Base-by-base conservation (phyloP, 805 yeast genomes). In the Yamadazyma sp. region DNA sequence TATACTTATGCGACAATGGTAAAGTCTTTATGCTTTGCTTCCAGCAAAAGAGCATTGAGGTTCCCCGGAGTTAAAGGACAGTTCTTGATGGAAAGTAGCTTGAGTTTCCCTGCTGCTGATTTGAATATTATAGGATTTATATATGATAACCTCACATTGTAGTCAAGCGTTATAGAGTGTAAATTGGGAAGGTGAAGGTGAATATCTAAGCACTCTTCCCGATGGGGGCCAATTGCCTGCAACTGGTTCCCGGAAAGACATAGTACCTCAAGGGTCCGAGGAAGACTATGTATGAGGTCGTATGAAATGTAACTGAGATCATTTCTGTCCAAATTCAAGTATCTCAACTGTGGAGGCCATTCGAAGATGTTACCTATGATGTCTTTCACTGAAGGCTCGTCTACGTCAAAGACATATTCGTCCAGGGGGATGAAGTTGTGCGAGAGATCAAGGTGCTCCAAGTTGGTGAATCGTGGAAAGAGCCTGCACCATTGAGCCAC, bases 401-500 rank as follows among this genome's bases (percentile, higher is more conserved):
- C 33, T 12, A 26, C 38, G 4, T 44, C 38, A 37, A 39, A 23
- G 9, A 26, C 16, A 17, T 22, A 19, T 3, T 26, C 28, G 13
- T 42, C 44, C 33, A 45, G 46, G 21, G 44, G 41, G 14, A 59
- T 46, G 16, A 53, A 28, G 42, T 63, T 61, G 28, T 60, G 56
- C 3, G 52, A 39, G n/a, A 65, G 46, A 27, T 57, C 46, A 22
- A 66, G 48, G 15, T 15, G 32, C 14, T 35, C 31, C 12, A 61
- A 37, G 27, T 50, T 50, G 8, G 38, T 22, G 32, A 63, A 62
- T 13, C 51, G 45, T 9, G 39, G 32, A 22, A 67, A 55, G 3
- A 65, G 43, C 27, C 47, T 48, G 23, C 56, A 50, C 72, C 72
- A 67, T 35, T 54, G 54, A 3, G 45, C 31, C 3, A 55, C 55